Conservation (phyloP, 208 protist species). For the Acanthamoeba sp. region DNA sequence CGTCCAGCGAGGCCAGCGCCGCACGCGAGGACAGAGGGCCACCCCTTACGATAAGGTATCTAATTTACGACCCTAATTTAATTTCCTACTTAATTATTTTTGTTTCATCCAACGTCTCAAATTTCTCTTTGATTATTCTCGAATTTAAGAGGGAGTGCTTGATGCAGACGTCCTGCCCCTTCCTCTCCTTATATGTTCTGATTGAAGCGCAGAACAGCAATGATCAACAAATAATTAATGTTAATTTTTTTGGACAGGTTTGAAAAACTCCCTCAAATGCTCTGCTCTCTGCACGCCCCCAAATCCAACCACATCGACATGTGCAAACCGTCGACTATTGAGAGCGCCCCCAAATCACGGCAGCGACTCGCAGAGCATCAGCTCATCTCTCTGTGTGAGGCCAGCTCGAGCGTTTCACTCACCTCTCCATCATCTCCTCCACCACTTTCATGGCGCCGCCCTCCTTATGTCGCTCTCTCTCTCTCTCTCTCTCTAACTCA, state of each 20-base stretch:
- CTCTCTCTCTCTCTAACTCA: not conserved
- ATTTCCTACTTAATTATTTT: not conserved
- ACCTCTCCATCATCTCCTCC: not conserved
- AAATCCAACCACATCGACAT: no score
- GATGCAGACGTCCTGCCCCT: no score
- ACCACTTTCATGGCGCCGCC: not conserved
- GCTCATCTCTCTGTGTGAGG: no score
- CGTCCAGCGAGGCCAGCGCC: slow-evolving; percentile 8
- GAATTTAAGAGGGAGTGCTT: no score
- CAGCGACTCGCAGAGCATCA: not conserved
- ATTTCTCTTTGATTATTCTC: no score
- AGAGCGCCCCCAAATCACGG: not conserved
- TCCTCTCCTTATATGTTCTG: no score
- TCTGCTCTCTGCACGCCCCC: no score
- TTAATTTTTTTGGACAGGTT: no score
- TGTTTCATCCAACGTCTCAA: not conserved
- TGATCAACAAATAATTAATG: no score
- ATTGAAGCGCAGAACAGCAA: no score
- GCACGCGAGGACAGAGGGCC: slow-evolving; percentile 7
- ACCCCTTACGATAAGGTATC: slow-evolving; percentile 21
- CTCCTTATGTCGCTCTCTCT: not conserved
- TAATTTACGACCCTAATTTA: not conserved
- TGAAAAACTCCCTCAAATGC: no score
- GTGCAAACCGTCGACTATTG: not conserved
- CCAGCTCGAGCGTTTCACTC: not conserved